Evolutionary conservation across 2,329 filamentous ascomycete species (phyloP).

Genomic region (Didymella keratinophila): DNA sequence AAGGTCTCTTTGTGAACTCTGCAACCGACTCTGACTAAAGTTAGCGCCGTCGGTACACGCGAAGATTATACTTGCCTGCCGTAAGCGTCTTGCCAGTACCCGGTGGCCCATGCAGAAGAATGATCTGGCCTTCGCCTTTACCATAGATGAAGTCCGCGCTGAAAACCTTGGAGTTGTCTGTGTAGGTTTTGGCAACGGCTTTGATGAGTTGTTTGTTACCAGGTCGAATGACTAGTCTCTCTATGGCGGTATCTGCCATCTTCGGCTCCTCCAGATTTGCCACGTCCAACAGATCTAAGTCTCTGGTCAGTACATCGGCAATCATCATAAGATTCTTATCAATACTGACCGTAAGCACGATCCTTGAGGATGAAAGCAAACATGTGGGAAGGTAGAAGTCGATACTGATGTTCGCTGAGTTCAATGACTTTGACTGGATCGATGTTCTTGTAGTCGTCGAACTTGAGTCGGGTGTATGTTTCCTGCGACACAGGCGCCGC

Average conservation of each 20-base stretch:
- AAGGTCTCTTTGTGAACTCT: slow-evolving; percentile 32
- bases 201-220: slow-evolving; percentile 3
- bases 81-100: slow-evolving; percentile 91
- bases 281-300: slow-evolving; percentile 7
- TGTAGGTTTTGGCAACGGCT: slow-evolving; percentile 1
- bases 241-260: not conserved
- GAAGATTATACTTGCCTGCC: slow-evolving; percentile 41
- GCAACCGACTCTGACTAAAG: slow-evolving; percentile 37
- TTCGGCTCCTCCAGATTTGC: not conserved
- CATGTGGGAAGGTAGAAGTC: slow-evolving; percentile 16
- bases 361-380: slow-evolving; percentile 19
- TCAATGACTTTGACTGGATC: not conserved
- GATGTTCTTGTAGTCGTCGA: not conserved
- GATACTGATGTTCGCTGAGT: slow-evolving; percentile 9
- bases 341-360: slow-evolving; percentile 13
- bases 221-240: not conserved
- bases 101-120: slow-evolving; percentile 70
- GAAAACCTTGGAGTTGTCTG: slow-evolving; percentile 1
- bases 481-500: not conserved
- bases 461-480: not conserved
- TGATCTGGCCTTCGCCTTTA: slow-evolving; percentile 31
- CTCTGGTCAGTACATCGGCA: too few species aligned
- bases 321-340: too few species aligned
- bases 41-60: too few species aligned
- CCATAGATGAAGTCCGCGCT: slow-evolving; percentile 55